Evolutionary conservation across 176 grass and related monocot genomes (phyloP).

Genomic region (Rhynchospora tenuis): DNA sequence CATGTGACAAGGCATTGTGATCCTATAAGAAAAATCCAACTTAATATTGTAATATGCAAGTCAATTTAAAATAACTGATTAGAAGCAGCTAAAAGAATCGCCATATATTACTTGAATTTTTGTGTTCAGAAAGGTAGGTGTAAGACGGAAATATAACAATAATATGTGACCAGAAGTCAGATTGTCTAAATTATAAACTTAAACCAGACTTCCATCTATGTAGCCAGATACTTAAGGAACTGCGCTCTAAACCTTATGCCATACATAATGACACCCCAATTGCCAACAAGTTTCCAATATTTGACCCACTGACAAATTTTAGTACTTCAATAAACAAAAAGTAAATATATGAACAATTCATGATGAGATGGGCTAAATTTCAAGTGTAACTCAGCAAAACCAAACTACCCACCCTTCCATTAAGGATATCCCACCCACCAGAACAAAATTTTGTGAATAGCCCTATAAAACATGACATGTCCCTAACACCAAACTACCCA

Average conservation of each 20-base stretch:
- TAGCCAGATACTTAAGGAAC: not conserved
- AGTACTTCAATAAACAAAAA: not conserved
- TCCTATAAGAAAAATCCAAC: not conserved
- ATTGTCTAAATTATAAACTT: not conserved
- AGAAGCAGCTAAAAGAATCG: not conserved
- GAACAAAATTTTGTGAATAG: not conserved
- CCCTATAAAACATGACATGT: not conserved
- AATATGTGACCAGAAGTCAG: not conserved
- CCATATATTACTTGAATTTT: not conserved
- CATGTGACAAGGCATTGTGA: constrained; percentile 12
- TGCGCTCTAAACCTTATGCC: not conserved
- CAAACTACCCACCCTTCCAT: too few species aligned
- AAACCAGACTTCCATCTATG: not conserved
- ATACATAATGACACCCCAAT: not conserved
- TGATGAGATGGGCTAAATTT: not conserved
- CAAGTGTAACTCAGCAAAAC: not conserved
- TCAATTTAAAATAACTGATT: not conserved
- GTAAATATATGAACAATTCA: not conserved
- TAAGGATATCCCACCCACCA: not conserved
- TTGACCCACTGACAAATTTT: not conserved
- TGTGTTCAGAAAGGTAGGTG: not conserved
- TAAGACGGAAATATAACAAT: not conserved
- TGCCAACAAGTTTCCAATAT: not conserved
- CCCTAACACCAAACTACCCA: not conserved
- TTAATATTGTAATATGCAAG: not conserved